Conservation (phyloP, 2,329 filamentous ascomycete species). For the Botrytis byssoidea region DNA sequence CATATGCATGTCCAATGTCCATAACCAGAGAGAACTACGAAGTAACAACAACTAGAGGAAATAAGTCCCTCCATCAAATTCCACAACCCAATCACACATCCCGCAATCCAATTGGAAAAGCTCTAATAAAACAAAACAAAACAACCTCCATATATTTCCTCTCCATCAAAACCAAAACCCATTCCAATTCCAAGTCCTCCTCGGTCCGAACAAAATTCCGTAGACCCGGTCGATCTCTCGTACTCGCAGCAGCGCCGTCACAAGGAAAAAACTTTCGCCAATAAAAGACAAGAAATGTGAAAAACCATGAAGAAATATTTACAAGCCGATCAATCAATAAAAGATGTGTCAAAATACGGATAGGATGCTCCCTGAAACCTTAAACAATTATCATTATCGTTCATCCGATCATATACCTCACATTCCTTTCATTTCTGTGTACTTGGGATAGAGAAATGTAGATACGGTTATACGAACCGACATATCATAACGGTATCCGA, state of each 20-base stretch:
- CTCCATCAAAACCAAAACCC: neutral
- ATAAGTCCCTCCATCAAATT: accelerated
- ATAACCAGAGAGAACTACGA: neutral
- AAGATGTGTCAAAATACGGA: neutral
- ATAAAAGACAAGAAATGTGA: neutral
- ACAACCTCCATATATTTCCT: neutral
- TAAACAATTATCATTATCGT: neutral
- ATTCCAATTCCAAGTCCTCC: neutral
- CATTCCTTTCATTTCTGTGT: neutral
- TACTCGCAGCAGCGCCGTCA: neutral
- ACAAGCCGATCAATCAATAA: neutral
- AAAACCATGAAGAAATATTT: neutral
- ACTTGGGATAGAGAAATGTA: neutral
- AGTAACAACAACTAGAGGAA: neutral
- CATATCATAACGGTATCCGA: neutral
- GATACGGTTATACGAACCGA: neutral
- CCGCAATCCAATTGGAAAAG: neutral
- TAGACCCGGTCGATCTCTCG: neutral
- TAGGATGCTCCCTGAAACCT: neutral
- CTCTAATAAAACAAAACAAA: neutral
- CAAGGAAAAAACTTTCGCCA: neutral
- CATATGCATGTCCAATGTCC: neutral
- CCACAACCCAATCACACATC: neutral
- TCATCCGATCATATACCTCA: neutral
- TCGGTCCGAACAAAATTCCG: neutral